Evolutionary conservation across 2,329 filamentous ascomycete species (phyloP).

Genomic region (Helotiales sp.): DNA sequence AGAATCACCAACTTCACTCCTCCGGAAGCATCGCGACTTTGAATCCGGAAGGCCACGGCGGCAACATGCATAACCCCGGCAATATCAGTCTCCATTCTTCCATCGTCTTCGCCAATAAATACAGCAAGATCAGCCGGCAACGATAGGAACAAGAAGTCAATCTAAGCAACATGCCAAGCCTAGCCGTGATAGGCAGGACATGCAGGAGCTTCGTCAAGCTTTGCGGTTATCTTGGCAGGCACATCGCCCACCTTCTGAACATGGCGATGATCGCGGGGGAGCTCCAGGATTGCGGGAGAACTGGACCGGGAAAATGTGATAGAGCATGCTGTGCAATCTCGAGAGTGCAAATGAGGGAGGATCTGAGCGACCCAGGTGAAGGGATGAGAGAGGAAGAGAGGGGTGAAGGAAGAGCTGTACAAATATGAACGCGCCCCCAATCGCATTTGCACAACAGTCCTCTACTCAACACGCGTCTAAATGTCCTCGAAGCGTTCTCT

Average conservation of each 20-base stretch:
- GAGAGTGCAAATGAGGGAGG: too few relatives aligned
- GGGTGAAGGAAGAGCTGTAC: not conserved
- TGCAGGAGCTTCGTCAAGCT: not conserved
- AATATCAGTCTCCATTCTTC: too few relatives aligned
- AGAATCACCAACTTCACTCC: too few relatives aligned
- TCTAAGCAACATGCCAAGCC: not conserved
- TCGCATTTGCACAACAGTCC: too few relatives aligned
- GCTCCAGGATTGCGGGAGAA: not conserved
- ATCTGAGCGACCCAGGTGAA: too few relatives aligned
- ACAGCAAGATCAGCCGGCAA: too few relatives aligned
- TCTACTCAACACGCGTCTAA: too few relatives aligned
- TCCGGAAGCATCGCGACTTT: too few relatives aligned
- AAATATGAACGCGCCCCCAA: not conserved
- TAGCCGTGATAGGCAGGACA: not conserved
- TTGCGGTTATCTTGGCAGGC: not conserved
- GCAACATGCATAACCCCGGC: too few relatives aligned
- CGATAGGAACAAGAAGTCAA: not conserved
- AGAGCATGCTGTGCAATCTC: not conserved
- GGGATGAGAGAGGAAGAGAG: not conserved
- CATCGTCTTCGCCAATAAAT: too few relatives aligned
- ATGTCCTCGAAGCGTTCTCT: not conserved
- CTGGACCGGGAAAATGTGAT: not conserved
- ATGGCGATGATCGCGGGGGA: too few relatives aligned
- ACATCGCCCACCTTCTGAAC: not conserved
- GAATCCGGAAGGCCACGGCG: too few relatives aligned